Evolutionary conservation across 768 basidiomycete genomes (phyloP), one percentile per base, ranked within the genome.

Genomic region (Phaeolepiota aurea): DNA sequence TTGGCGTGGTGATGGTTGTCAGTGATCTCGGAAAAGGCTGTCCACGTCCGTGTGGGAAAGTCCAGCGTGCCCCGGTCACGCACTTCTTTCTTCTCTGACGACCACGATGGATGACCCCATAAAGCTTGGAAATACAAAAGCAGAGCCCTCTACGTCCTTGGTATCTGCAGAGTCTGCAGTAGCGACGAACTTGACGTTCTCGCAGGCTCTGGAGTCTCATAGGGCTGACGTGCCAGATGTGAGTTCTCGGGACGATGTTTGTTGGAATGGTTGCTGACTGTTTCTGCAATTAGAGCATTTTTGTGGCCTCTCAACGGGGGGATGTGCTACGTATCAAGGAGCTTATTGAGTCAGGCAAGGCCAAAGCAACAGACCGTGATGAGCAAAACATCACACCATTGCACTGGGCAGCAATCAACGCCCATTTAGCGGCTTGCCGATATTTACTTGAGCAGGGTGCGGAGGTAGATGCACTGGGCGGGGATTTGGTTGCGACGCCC

Each of bases 371-470:
- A 11, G 88, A 89, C 60, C 69, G 84, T 36, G 94, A 98, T 62
- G 72, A 75, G 20, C 86, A 94, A 58, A 91, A 93, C 51, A 88
- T 97, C 46, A 94, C 93, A 0, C 85, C 96, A 1, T 75, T 99
- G 1, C 96, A 99, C 56, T 99, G 96, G 96, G 93, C 96, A 5
- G 84, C 93, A 1, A 97, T 98, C 55, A 97, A 97, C 52, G 92
- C 91, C 2, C 91, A 97, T 54, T 68, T 94, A n/a, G 71, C 79
- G 1, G 82, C 86, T 18, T 96, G 91, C 61, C 76, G 84, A 22
- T 87, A 82, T 49, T 70, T 99, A 13, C 68, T 99, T 23, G 88
- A 92, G 48, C 81, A 89, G 51, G 94, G 93, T 15, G 94, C 94
- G 0, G 89, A 94, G 41, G 87, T 98, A 14, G 96, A 99, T 48